phyloP scores from a whole-genome alignment of 2,329 filamentous ascomycete genomes.

The Sclerotinia glacialis region DNA sequence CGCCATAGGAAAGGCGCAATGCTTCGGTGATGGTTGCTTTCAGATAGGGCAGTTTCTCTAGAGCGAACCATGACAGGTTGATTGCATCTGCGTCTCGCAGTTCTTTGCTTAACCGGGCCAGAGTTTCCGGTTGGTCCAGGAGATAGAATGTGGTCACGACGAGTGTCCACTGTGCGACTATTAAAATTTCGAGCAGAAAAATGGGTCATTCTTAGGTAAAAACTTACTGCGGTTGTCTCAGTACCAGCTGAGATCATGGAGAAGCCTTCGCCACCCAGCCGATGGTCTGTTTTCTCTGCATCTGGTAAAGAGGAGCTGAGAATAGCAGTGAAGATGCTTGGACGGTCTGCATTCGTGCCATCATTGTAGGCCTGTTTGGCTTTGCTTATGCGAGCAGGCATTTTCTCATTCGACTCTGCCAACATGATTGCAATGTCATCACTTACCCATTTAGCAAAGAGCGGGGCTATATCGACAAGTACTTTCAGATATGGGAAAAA shows the following conservation, averaged over 20 bases:
- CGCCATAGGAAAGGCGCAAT: constrained; percentile 36
- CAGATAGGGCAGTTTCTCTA: constrained; percentile 35
- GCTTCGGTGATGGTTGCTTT: constrained; percentile 38
- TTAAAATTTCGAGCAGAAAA: no score
- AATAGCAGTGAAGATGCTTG: neutral
- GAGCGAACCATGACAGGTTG: constrained; percentile 13
- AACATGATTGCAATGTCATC: no score
- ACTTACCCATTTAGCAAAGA: no score
- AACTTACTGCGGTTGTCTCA: neutral
- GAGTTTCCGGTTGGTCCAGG: constrained; percentile 29
- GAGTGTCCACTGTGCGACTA: constrained; percentile 22
- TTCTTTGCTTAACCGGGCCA: constrained; percentile 35
- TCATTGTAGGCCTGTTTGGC: no score
- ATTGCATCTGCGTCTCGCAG: constrained; percentile 38
- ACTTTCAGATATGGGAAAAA: no score
- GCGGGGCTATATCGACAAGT: no score
- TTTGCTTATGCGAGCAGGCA: no score
- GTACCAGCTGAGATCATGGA: neutral
- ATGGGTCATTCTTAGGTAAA: neutral
- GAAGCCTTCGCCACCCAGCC: neutral
- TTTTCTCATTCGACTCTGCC: no score
- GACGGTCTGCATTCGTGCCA: no score
- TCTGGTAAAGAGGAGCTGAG: neutral
- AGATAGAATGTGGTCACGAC: constrained; percentile 30
- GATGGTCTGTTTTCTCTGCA: neutral